Evolutionary conservation across 768 basidiomycete genomes (phyloP), one percentile per base, ranked within the genome.

Genomic region (Tylopilus sp.): DNA sequence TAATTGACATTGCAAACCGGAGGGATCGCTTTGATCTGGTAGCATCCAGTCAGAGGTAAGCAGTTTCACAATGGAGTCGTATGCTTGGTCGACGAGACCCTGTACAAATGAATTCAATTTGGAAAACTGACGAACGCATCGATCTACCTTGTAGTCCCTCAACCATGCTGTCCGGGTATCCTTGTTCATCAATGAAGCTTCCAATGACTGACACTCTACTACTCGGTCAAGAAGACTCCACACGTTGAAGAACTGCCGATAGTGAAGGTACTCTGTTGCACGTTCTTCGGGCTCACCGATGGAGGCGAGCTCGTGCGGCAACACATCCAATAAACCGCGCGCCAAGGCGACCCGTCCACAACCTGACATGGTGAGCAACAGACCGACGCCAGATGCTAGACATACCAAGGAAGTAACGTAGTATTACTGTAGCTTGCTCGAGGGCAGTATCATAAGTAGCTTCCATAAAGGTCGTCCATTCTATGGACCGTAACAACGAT

Each of bases 331-430:
- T 8, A 89, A 63, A 19, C 71, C 67, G 47, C 80, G 79, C 1
- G 90, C 91, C 19, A 88, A 76, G 49, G 84, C 76, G 3, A 91
- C 78, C 22, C 89, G 79, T 3, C 92, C 92, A n/a, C 81, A 76
- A 19, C 80, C 92, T 92, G 57, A 14, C 10, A 37, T 10, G 17
- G 3, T 63, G 22, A 63, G 48, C 7, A 13, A 48, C 9, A 25
- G 21, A 30, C 26, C 3, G 14, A 19, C n/a, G 11, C 30, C 30
- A 44, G 19, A 31, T 11, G 12, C 1, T n/a, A 47, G 46, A 69
- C 83, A 28, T 64, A 94, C 95, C 85, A 22, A 98, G 80, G 76
- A 97, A 91, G 66, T 92, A 93, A 16, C 95, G 84, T 52, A 93
- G 66, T 53, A 97, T 88, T 36, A 89, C 86, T 53, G 95, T 95